Base-by-base conservation (phyloP, 2,329 filamentous ascomycete species). In the Alternaria sp. region DNA sequence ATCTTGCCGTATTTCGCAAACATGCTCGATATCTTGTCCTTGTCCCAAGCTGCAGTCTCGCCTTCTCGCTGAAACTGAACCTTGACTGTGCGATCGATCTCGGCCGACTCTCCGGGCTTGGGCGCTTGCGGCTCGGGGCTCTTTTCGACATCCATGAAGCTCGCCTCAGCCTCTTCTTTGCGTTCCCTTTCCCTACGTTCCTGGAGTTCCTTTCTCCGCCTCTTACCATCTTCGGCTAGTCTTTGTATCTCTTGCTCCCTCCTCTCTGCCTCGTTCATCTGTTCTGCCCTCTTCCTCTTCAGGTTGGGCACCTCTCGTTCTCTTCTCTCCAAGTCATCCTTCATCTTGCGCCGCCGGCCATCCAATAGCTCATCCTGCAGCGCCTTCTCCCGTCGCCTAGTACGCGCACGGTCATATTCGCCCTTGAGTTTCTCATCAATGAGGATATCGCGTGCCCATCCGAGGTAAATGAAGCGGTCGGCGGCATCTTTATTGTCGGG, bases 401-500 rank as follows among this genome's bases (percentile, higher is more conserved):
- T 87, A 44, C 92, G 87, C 63, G 89, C 88, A 75, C 87, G 86
- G 74, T 97, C 92, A 82, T 97, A 97, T 54, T 89, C 87, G 51
- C 87, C 85, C 60, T 92, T 91, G 38, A 92, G 86, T 14, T 85
- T 86, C 0, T 87, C 80, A 65, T 93, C 89, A 28, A 88, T 86
- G 3, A 98, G 87, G 2, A 97, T 87, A 79, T 96, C 93, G 75
- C 92, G 88, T n/a, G 93, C 94, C 63, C 91, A 91, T 73, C 93
- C 91, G 59, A 96, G 88, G 1, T 91, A 84, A 78, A 97, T 91
- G 83, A 96, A 98, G 72, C 91, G 91, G 57, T 89, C 89, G 46
- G 92, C 85, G 67, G 95, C 92, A 70, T 81, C 81, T 5, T 81
- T 79, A 60, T 82, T 75, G 67, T 77, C 76, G 53, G 87, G 87